Conservation (phyloP, 2,329 filamentous ascomycete species). For the Nemania diffusa region DNA sequence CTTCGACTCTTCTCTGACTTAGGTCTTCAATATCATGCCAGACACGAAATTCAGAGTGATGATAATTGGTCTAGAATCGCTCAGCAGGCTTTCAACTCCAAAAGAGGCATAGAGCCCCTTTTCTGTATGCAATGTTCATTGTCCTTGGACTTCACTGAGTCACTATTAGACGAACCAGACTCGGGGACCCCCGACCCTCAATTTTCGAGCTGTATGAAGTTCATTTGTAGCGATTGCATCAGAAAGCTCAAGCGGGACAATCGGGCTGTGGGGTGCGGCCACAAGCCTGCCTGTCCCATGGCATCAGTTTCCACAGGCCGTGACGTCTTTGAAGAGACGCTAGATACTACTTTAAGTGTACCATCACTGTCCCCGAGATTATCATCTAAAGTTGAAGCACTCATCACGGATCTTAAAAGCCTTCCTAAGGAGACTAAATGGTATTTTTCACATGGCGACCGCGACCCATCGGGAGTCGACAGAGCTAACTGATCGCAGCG, state of each 20-base stretch:
- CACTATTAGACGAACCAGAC: conserved; percentile 33
- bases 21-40: conserved; percentile 53
- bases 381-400: conserved; percentile 16
- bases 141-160: conserved; percentile 40
- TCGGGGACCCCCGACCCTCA: conserved; percentile 10
- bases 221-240: conserved; percentile 49
- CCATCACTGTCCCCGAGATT: not conserved
- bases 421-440: conserved; percentile 8
- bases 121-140: conserved; percentile 48
- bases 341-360: not conserved
- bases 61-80: conserved; percentile 45
- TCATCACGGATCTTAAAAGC: conserved; percentile 7
- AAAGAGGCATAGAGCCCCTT: conserved; percentile 43
- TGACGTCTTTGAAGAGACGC: conserved; percentile 40
- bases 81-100: conserved; percentile 51
- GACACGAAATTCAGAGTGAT: conserved; percentile 39
- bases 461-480: not conserved
- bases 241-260: conserved; percentile 3
- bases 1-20: conserved; percentile 59
- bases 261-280: conserved; percentile 39
- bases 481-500: conserved; percentile 46
- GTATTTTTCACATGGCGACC: not conserved
- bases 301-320: conserved; percentile 43
- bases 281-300: conserved; percentile 40
- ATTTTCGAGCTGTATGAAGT: conserved; percentile 51